Evolutionary conservation across 108 stramenopile species (phyloP).

Genomic region (Conticribra weissflogii): DNA sequence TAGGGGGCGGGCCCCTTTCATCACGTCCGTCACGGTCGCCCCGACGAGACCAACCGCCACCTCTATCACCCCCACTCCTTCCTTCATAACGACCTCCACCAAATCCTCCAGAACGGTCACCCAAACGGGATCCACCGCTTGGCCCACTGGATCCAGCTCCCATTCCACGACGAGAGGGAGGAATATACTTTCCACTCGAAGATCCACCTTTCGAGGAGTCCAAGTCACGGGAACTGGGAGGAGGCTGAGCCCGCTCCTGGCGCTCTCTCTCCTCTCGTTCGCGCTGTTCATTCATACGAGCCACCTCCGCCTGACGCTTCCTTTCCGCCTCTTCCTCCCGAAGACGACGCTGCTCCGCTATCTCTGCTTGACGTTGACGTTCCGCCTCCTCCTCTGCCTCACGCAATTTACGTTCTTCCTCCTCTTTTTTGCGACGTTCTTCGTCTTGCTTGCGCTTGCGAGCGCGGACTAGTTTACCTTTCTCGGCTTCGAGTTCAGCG

Average conservation of each 20-base stretch:
- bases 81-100: slow-evolving; percentile 53
- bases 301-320: slow-evolving; percentile 47
- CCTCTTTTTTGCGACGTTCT: slow-evolving; percentile 47
- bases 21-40: not conserved
- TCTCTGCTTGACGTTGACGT: slow-evolving; percentile 11
- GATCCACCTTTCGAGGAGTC: slow-evolving; percentile 34
- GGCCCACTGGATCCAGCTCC: slow-evolving; percentile 6
- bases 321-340: slow-evolving; percentile 55
- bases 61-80: not conserved
- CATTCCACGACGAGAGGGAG: slow-evolving; percentile 63
- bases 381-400: slow-evolving; percentile 37
- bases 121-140: slow-evolving; percentile 40
- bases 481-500: slow-evolving; percentile 78
- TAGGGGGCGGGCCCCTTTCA: slow-evolving; percentile 8
- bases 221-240: slow-evolving; percentile 35
- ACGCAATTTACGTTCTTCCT: slow-evolving; percentile 53
- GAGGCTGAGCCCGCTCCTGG: slow-evolving; percentile 25
- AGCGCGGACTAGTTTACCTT: slow-evolving; percentile 71
- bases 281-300: slow-evolving; percentile 72
- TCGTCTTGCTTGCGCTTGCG: slow-evolving; percentile 62
- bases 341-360: slow-evolving; percentile 50
- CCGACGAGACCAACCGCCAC: not conserved
- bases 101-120: slow-evolving; percentile 45
- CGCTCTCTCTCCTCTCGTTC: slow-evolving; percentile 45
- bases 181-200: slow-evolving; percentile 62